Percentiles rank a stretch among this genome's conserved stretches.
Conservation (phyloP, 2,329 filamentous ascomycete genomes). For the Emericellopsis atlantica region DNA sequence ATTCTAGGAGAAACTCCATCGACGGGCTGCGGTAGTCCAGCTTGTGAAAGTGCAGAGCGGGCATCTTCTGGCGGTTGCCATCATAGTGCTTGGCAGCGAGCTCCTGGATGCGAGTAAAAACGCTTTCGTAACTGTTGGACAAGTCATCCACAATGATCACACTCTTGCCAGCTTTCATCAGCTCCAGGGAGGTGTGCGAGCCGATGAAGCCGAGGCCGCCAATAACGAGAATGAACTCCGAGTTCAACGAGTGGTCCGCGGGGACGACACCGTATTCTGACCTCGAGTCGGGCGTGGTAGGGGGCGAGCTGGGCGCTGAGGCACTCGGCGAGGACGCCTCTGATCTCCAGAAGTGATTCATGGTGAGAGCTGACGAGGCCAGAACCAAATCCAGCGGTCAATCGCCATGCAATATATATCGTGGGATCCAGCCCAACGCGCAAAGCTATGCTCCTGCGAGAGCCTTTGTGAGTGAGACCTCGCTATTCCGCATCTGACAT, state of each 20-base stretch:
- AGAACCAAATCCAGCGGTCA: too few relatives aligned
- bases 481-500: neutral
- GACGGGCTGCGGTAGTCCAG: slow-evolving; percentile 23
- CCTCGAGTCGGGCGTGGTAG: slow-evolving; percentile 7
- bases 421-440: too few relatives aligned
- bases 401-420: too few relatives aligned
- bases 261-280: slow-evolving; percentile 7
- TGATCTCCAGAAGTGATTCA: slow-evolving; percentile 6
- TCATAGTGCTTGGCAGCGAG: slow-evolving; percentile 14
- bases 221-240: slow-evolving; percentile 29
- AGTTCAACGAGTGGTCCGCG: neutral
- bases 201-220: slow-evolving; percentile 43
- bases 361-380: slow-evolving; percentile 1
- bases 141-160: slow-evolving; percentile 34
- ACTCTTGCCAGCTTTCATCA: slow-evolving; percentile 39
- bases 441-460: too few relatives aligned
- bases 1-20: slow-evolving; percentile 22
- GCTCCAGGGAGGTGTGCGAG: slow-evolving; percentile 39
- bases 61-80: slow-evolving; percentile 8
- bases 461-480: neutral
- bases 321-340: slow-evolving; percentile 4
- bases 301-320: slow-evolving; percentile 7
- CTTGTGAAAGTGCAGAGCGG: slow-evolving; percentile 21
- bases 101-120: slow-evolving; percentile 13
- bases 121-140: slow-evolving; percentile 26